phyloP scores from a whole-genome alignment of 1,139 yeast genomes.

The Geotrichum phurueaensis region DNA sequence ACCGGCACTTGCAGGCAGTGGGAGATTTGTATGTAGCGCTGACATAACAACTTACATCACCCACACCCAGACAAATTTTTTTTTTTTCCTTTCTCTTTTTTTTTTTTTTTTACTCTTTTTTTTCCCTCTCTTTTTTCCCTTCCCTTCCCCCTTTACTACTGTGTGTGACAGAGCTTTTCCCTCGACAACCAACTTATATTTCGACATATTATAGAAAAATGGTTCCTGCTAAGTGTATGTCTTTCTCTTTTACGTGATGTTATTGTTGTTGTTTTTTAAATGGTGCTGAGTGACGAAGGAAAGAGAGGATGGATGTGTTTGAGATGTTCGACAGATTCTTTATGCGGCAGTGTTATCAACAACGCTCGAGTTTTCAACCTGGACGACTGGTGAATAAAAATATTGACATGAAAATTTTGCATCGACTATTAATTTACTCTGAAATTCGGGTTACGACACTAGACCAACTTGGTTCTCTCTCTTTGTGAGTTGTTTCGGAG shows the following conservation, averaged over 20 bases:
- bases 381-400: not conserved
- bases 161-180: slow-evolving; percentile 14
- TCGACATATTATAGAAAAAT: slow-evolving; percentile 14
- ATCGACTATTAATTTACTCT: no score
- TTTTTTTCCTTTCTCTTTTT: slow-evolving; percentile 8
- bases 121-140: slow-evolving; percentile 7
- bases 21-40: not conserved
- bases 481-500: no score
- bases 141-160: not conserved
- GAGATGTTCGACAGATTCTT: not conserved
- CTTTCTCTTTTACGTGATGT: not conserved
- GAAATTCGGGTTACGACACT: no score
- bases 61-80: not conserved
- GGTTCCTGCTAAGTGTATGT: slow-evolving; percentile 19
- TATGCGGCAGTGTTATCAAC: not conserved
- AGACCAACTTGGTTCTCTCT: no score
- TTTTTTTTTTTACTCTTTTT: slow-evolving; percentile 8
- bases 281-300: not conserved
- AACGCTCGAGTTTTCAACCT: not conserved
- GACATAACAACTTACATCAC: not conserved
- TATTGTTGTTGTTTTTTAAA: no score
- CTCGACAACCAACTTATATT: slow-evolving; percentile 15
- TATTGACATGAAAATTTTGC: not conserved
- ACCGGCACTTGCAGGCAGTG: not conserved
- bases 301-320: not conserved